Base-by-base conservation (phyloP, 2,329 filamentous ascomycete species). In the Penicillium sp. region DNA sequence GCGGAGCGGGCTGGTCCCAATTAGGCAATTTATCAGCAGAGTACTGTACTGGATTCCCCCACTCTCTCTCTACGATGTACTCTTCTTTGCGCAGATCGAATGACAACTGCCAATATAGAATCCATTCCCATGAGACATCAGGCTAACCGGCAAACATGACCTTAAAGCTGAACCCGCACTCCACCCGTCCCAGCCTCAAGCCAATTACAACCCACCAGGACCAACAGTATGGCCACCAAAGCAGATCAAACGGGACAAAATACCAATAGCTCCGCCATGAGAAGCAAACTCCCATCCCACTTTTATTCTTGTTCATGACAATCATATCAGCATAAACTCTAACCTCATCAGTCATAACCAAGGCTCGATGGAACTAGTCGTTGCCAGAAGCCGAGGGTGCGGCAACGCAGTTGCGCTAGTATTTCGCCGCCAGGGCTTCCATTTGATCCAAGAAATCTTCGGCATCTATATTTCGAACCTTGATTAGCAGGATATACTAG, bases 371-470 rank as follows among this genome's bases (percentile, higher is more conserved):
- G 35, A 38, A 38, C 34, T 31, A 31, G 22, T 15, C 25, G 22
- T 20, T 31, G 37, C 25, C 20, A 28, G 20, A 52, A 52, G 49
- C 25, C 25, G 22, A 28, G 64, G 63, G 52, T 77, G 66, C 34
- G 17, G 17, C 39, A 25, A 39, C 47, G 15, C 71, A 63, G 7
- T 64, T 34, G 73, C 67, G 5, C 42, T 37, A 42, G 12, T 55
- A 45, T 35, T 45, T 55, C 17, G 31, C 41, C 15, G 52, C 41
- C 14, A 55, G 52, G 31, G 28, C 52, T 55, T 68, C 58, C 49
- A 80, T 73, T 1, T 64, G 69, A 10, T 71, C 64, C 20, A 75
- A 55, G 58, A 80, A 80, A 7, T 62, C 67, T 20, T 73, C 70
- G 5, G 78, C 76, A 67, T 80, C 78, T 79, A 60, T 10, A 12